These are phyloP conservation scores for Mortierella sp. DNA, from an alignment of 371 early-diverging fungal genomes.

Conservation along the genomic window DNA sequence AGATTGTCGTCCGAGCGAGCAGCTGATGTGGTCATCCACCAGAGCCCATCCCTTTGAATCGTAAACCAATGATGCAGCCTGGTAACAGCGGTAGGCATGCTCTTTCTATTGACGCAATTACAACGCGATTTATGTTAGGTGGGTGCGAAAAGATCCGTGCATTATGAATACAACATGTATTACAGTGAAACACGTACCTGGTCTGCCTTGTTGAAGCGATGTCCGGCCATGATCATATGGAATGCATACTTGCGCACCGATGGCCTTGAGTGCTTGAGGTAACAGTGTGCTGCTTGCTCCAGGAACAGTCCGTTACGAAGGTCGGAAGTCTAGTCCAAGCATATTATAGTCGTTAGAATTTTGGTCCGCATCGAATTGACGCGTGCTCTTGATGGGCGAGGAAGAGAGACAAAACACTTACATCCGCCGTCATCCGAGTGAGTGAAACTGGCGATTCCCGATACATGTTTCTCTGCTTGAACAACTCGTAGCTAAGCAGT, in stretches of 20 bases:
- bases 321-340: constrained; percentile 68
- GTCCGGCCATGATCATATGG: constrained; percentile 89
- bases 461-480: constrained; percentile 77
- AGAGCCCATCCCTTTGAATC: constrained; percentile 81
- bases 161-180: not conserved
- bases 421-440: constrained; percentile 82
- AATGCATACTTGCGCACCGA: constrained; percentile 90
- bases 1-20: constrained; percentile 86
- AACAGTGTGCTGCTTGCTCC: constrained; percentile 92
- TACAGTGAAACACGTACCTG: constrained; percentile 55
- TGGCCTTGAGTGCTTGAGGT: constrained; percentile 68
- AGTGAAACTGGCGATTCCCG: constrained; percentile 79
- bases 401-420: constrained; percentile 13
- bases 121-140: not conserved
- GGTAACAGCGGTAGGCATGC: constrained; percentile 85
- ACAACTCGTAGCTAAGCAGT: constrained; percentile 85
- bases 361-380: too few species aligned
- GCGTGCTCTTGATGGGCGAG: too few species aligned
- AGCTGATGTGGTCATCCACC: constrained; percentile 89
- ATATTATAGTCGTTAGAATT: not conserved
- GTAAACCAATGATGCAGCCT: constrained; percentile 71
- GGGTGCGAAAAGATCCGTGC: not conserved
- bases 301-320: constrained; percentile 83
- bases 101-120: constrained; percentile 60
- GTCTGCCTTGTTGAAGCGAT: constrained; percentile 80